These are phyloP conservation scores for Curvularia hawaiiensis DNA, from an alignment of 2,329 filamentous ascomycete species.

Conservation along the genomic window DNA sequence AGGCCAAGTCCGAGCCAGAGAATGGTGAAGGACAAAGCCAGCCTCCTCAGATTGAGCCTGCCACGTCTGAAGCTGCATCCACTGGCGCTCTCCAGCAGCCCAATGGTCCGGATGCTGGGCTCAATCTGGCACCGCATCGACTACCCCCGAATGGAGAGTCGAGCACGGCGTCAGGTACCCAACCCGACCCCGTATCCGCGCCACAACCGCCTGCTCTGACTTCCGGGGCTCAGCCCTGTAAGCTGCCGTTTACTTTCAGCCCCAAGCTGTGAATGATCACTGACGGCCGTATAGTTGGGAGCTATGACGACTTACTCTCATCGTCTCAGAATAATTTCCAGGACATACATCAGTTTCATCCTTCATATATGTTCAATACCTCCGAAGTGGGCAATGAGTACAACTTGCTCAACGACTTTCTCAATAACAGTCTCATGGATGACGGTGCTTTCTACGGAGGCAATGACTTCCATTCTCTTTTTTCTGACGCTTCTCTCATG, in stretches of 20 bases:
- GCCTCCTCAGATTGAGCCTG: slow-evolving; percentile 34
- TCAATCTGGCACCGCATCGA: slow-evolving; percentile 45
- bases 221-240: slow-evolving; percentile 75
- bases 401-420: slow-evolving; percentile 93
- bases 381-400: slow-evolving; percentile 97
- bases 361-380: slow-evolving; percentile 93
- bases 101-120: slow-evolving; percentile 44
- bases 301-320: slow-evolving; percentile 81
- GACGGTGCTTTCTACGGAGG: slow-evolving; percentile 56
- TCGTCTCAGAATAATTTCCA: slow-evolving; percentile 80
- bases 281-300: slow-evolving; percentile 64
- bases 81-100: slow-evolving; percentile 36
- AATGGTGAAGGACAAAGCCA: slow-evolving; percentile 40
- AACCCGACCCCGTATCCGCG: slow-evolving; percentile 71
- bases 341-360: slow-evolving; percentile 93
- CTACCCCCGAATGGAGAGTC: slow-evolving; percentile 42
- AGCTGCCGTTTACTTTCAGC: slow-evolving; percentile 53
- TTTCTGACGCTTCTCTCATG: slow-evolving; percentile 63
- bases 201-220: slow-evolving; percentile 66
- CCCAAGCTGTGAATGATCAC: slow-evolving; percentile 24
- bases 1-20: slow-evolving; percentile 66
- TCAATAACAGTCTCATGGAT: slow-evolving; percentile 89
- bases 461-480: slow-evolving; percentile 57
- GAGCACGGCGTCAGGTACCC: slow-evolving; percentile 67
- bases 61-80: slow-evolving; percentile 36